Percentiles rank a stretch among this genome's conserved stretches.
Evolutionary conservation across 805 yeast species (phyloP).

Genomic region (Wickerhamomyces strasburgensis): DNA sequence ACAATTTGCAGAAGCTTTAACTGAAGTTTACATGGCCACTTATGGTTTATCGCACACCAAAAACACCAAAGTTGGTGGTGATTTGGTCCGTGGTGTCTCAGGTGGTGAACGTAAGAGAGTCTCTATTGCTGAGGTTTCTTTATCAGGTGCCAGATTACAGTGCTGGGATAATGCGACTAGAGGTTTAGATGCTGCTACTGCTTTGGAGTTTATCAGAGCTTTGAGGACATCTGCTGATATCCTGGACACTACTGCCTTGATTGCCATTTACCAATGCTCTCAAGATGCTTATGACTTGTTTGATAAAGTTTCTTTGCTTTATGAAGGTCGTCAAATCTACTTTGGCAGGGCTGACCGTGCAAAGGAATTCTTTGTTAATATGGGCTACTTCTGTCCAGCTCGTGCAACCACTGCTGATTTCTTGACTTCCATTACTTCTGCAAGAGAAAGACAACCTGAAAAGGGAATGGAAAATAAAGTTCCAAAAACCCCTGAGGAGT

Average conservation of each 20-base stretch:
- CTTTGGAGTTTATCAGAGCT: conserved; percentile 51
- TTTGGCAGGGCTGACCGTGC: conserved; percentile 45
- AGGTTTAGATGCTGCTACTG: conserved; percentile 62
- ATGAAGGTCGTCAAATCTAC: conserved; percentile 53
- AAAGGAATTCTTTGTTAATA: conserved; percentile 41
- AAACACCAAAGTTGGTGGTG: conserved; percentile 63
- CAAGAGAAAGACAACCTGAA: conserved; percentile 41
- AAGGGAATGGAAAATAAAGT: conserved; percentile 43
- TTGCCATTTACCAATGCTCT: conserved; percentile 59
- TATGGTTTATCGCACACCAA: conserved; percentile 50
- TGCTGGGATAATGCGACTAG: conserved; percentile 63
- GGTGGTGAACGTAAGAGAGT: conserved; percentile 77
- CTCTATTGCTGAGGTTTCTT: conserved; percentile 60
- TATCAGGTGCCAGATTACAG: conserved; percentile 43
- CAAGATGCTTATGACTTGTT: conserved; percentile 50
- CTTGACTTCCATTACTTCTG: conserved; percentile 51
- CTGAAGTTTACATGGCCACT: conserved; percentile 49
- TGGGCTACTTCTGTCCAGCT: conserved; percentile 54
- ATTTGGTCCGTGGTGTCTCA: conserved; percentile 63
- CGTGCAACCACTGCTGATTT: conserved; percentile 60
- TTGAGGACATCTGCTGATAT: conserved; percentile 47
- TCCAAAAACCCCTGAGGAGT: conserved; percentile 49
- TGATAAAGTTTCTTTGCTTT: conserved; percentile 47
- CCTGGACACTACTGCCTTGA: conserved; percentile 45
- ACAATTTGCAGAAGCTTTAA: conserved; percentile 41